phyloP scores from a whole-genome alignment of 768 basidiomycete genomes.

The Calvatia gigantea region DNA sequence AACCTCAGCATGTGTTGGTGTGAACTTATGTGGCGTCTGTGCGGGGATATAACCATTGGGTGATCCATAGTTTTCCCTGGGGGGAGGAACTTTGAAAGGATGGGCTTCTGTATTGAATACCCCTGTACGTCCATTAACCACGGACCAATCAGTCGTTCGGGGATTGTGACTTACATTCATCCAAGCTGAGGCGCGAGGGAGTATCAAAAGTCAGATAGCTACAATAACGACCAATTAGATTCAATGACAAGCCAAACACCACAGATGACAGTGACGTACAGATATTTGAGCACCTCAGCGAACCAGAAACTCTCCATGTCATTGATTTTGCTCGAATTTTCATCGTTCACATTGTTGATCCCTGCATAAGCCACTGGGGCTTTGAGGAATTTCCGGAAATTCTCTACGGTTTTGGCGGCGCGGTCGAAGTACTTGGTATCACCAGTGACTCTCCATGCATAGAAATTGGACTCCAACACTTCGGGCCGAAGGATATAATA shows the following conservation, averaged over 20 bases:
- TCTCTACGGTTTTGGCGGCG: constrained; percentile 52
- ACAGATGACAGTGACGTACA: constrained; percentile 35
- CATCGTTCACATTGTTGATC: constrained; percentile 52
- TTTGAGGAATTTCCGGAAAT: constrained; percentile 54
- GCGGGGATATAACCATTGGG: not conserved
- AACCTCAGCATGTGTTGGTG: not conserved
- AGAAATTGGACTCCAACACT: constrained; percentile 79
- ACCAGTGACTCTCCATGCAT: constrained; percentile 73
- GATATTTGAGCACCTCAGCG: constrained; percentile 73
- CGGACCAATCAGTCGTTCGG: not conserved
- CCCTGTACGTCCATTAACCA: constrained; percentile 24
- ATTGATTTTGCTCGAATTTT: constrained; percentile 36
- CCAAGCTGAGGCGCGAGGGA: constrained; percentile 60
- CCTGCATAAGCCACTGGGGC: constrained; percentile 38
- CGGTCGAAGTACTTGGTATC: constrained; percentile 64
- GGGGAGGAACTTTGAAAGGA: constrained; percentile 56
- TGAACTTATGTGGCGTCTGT: not conserved
- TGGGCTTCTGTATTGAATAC: constrained; percentile 76
- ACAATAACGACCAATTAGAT: not conserved
- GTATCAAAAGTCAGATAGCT: constrained; percentile 77
- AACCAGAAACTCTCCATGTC: constrained; percentile 71
- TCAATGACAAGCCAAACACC: not conserved
- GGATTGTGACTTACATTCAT: constrained; percentile 47
- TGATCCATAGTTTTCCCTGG: constrained; percentile 29
- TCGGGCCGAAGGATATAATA: constrained; percentile 71